Evolutionary conservation across 805 yeast species (phyloP), one percentile per base, ranked within the genome.

Genomic region (Zygotorulaspora chibaensis): DNA sequence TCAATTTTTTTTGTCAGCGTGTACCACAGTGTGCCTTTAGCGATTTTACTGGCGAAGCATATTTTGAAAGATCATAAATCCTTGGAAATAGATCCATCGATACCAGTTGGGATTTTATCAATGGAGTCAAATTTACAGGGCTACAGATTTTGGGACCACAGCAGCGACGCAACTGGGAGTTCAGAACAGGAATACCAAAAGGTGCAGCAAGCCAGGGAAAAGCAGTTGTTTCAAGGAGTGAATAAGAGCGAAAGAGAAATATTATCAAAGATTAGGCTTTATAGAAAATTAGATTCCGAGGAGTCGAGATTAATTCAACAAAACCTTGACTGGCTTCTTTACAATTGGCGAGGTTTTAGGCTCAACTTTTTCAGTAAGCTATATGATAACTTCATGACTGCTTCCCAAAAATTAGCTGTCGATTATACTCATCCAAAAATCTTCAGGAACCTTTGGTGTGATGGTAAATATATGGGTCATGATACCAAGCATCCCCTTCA

Each of bases 341-440:
- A 63, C 40, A 60, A 68, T 37, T 57, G 63, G 50, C 73, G 74
- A 48, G 70, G 71, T 9, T 53, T 58, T 23, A 75, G 79, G 45
- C 33, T 79, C 2, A 73, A 77, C 35, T 60, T 79, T 26, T 67
- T 77, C 29, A 81, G 83, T 0, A 72, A 79, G 2, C 63, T 77
- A 25, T 64, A 62, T 42, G 75, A 75, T 48, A 80, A 76, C 54
- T 79, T 75, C 50, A 65, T 77, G 64, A 79, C 81, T 3, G 54
- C 77, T 2, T 68, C 77, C 33, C 73, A 77, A 11, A 79, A 82
- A 13, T 56, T 80, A 29, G 79, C 80, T 0, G 59, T 80, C 1
- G 79, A 79, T 52, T 62, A 75, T 5, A 67, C 55, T 38, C 85
- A 80, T 60, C 83, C 84, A 1, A 77, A 79, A 54, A 77, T 80